phyloP scores from a whole-genome alignment of 2,329 filamentous ascomycete species.

The Blastomyces gilchristii region DNA sequence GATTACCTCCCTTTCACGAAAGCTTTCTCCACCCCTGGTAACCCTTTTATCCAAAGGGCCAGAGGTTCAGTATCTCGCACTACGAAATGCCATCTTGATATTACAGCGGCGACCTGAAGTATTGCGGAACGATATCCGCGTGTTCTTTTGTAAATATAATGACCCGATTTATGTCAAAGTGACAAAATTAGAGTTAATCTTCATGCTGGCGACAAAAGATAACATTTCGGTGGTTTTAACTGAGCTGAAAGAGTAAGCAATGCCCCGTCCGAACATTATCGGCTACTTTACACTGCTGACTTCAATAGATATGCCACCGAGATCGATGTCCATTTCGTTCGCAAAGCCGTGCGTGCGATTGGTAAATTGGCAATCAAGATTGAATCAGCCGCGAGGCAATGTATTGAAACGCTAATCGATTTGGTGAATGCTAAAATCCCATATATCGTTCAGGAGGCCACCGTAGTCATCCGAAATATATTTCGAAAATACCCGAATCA shows the following conservation, averaged over 20 bases:
- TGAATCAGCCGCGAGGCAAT: slow-evolving; percentile 78
- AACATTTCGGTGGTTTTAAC: slow-evolving; percentile 95
- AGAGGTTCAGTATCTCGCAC: slow-evolving; percentile 94
- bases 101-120: slow-evolving; percentile 88
- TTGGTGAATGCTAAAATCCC: slow-evolving; percentile 96
- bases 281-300: slow-evolving; percentile 5
- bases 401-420: slow-evolving; percentile 85
- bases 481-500: slow-evolving; percentile 99
- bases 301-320: slow-evolving; percentile 67
- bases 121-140: slow-evolving; percentile 87
- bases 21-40: slow-evolving; percentile 87
- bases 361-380: slow-evolving; percentile 99
- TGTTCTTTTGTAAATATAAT: slow-evolving; percentile 99
- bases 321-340: slow-evolving; percentile 97
- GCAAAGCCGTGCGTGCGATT: slow-evolving; percentile 93
- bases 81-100: slow-evolving; percentile 88
- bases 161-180: slow-evolving; percentile 99
- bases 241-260: slow-evolving; percentile 72
- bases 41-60: slow-evolving; percentile 91
- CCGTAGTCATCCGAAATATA: slow-evolving; percentile 96
- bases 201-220: slow-evolving; percentile 91
- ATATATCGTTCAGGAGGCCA: slow-evolving; percentile 98
- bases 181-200: slow-evolving; percentile 95
- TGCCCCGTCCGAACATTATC: too few species aligned
- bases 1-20: slow-evolving; percentile 75